Evolutionary conservation across 2,329 filamentous ascomycete species (phyloP).

Genomic region (Pseudogymnoascus sp.): DNA sequence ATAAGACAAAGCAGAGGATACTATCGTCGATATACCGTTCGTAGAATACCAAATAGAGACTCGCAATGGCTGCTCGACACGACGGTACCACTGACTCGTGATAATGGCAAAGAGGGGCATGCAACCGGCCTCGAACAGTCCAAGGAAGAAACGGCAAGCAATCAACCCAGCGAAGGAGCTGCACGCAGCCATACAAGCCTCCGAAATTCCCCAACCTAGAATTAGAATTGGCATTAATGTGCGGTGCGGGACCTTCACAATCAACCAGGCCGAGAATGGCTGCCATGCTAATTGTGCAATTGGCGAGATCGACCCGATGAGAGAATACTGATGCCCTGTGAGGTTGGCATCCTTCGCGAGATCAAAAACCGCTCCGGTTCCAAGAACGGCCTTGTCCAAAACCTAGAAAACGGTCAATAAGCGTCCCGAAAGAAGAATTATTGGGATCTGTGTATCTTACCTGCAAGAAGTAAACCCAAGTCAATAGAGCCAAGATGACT

Average conservation of each 20-base stretch:
- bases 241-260: constrained; percentile 45
- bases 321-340: constrained; percentile 40
- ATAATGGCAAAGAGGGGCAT: constrained; percentile 47
- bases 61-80: constrained; percentile 48
- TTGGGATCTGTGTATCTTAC: constrained; percentile 18
- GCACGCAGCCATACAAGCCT: constrained; percentile 40
- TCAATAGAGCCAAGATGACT: constrained; percentile 45
- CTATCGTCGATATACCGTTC: constrained; percentile 41
- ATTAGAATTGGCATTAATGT: constrained; percentile 42
- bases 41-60: constrained; percentile 54
- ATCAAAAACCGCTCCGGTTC: constrained; percentile 42
- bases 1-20: constrained; percentile 46
- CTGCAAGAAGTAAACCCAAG: constrained; percentile 53
- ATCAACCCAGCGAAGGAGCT: constrained; percentile 43
- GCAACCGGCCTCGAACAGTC: constrained; percentile 45
- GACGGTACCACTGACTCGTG: constrained; percentile 47
- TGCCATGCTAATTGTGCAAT: constrained; percentile 36
- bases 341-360: constrained; percentile 37
- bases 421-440: not conserved
- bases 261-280: constrained; percentile 36
- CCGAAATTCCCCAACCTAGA: constrained; percentile 30
- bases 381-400: constrained; percentile 26
- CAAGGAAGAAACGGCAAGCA: constrained; percentile 41
- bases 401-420: not conserved
- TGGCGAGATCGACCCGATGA: constrained; percentile 41